Base-by-base conservation (phyloP, 352 stramenopile species). In the Pythium folliculosum region DNA sequence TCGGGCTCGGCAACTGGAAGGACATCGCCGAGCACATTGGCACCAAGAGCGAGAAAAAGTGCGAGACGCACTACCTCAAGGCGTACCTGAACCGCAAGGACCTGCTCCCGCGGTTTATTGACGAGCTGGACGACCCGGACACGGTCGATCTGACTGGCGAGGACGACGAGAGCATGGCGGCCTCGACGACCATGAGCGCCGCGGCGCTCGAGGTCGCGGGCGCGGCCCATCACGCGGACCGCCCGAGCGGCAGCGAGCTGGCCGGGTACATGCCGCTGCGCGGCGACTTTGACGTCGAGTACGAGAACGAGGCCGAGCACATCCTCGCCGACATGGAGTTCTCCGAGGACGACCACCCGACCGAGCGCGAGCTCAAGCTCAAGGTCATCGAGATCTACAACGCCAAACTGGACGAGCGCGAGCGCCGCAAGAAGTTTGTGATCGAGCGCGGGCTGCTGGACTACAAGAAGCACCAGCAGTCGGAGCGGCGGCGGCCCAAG, bases 331-430 rank as follows among this genome's bases (percentile, higher is more conserved):
- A 99, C 74, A 98, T 99, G 91, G 95, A 99, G 63, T 89, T 94
- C 21, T 83, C 90, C 10, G 96, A 98, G n/a, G 85, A 84, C 44
- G 86, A 97, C 59, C 85, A 96, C 60, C 79, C 86, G n/a, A 88
- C 81, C 13, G 91, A 99, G 72, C 80, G 84, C 43, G 85, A 97
- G 67, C 80, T 99, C 51, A 99, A 99, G 77, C 75, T 99, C 40
- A 91, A 98, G 68, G 87, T 99, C 16, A 91, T 99, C 53, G 77
- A 91, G 66, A 98, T 98, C 53, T 99, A 99, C 87, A 99, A 99
- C 73, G 70, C 84, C 40, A 98, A 98, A 65, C 80, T 99, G 23
- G 84, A 95, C 49, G 97, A 99, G 65, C 82, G 97, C 50, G 94
- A 97, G 64, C 86, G 90, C 6, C 81, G 92, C 47, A 98, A 97